Conservation (phyloP, 2,329 filamentous ascomycete species). For the Aspergillus fumigatus region DNA sequence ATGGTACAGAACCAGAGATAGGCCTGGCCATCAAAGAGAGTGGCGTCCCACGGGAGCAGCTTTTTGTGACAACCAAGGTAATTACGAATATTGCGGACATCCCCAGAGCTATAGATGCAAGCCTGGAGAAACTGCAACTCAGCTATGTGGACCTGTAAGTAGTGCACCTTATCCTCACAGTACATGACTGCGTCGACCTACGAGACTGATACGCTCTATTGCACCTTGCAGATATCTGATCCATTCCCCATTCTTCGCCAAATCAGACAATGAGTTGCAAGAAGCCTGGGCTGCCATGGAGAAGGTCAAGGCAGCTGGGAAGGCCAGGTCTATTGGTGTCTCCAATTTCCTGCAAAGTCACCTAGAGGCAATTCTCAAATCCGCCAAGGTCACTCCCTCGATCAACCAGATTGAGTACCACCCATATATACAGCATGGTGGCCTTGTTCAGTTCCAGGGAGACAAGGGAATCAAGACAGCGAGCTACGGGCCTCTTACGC, state of each 20-base stretch:
- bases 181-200: neutral
- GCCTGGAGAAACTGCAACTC: conserved; percentile 56
- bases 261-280: conserved; percentile 52
- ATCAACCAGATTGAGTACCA: conserved; percentile 37
- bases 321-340: conserved; percentile 59
- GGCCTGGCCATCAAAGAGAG: conserved; percentile 47
- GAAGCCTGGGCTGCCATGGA: conserved; percentile 59
- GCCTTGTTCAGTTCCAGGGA: conserved; percentile 38
- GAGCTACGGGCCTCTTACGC: conserved; percentile 43
- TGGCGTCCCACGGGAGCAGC: conserved; percentile 42
- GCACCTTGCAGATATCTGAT: conserved; percentile 51
- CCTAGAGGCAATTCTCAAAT: conserved; percentile 48
- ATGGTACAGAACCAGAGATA: conserved; percentile 47
- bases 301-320: conserved; percentile 51
- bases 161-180: neutral
- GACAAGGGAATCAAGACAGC: conserved; percentile 38
- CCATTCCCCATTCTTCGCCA: conserved; percentile 56
- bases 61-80: conserved; percentile 57
- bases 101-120: conserved; percentile 50
- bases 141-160: conserved; percentile 59
- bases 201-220: neutral
- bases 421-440: conserved; percentile 45
- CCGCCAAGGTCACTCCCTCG: conserved; percentile 38
- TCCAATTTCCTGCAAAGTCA: conserved; percentile 56
- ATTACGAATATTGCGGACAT: conserved; percentile 51